Percentiles rank a stretch among this genome's conserved stretches.
Evolutionary conservation across 148 eudicot genomes (phyloP).

Genomic region (Salicornia ramosissima): DNA sequence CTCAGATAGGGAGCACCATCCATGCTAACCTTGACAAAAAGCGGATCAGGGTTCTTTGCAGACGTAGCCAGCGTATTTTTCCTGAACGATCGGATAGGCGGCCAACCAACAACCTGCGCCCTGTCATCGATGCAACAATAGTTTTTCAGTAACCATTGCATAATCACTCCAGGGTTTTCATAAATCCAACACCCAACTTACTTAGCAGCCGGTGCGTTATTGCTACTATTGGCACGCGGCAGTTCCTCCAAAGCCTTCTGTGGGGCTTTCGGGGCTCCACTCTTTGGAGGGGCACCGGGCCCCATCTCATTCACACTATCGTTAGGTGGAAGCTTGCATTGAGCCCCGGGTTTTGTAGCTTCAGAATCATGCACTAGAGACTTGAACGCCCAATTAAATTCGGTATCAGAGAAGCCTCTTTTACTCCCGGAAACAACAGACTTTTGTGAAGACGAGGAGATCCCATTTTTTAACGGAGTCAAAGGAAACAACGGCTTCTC

Average conservation of each 20-base stretch:
- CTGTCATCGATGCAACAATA: conserved; percentile 34
- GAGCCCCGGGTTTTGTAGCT: conserved; percentile 27
- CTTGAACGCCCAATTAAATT: conserved; percentile 56
- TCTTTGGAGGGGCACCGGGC: conserved; percentile 31
- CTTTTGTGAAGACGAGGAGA: conserved; percentile 39
- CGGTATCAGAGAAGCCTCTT: conserved; percentile 73
- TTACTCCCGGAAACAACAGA: conserved; percentile 67
- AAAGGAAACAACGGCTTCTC: conserved; percentile 84
- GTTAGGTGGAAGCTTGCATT: conserved; percentile 38
- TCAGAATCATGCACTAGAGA: conserved; percentile 36
- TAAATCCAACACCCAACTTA: conserved; percentile 31
- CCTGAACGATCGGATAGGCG: conserved; percentile 72
- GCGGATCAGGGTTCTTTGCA: conserved; percentile 58
- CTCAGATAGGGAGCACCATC: conserved; percentile 93
- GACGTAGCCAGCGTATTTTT: conserved; percentile 64
- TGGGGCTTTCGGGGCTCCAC: conserved; percentile 34
- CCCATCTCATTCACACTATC: conserved; percentile 30
- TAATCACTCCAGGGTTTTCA: neutral
- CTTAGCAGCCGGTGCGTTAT: conserved; percentile 71
- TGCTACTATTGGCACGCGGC: conserved; percentile 32
- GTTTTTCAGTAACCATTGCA: conserved; percentile 1
- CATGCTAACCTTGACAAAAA: conserved; percentile 90
- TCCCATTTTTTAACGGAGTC: conserved; percentile 62
- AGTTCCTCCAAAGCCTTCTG: conserved; percentile 41
- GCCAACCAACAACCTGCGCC: conserved; percentile 97